Conservation (phyloP, 352 stramenopile species). For the Globisporangium emineosum region DNA sequence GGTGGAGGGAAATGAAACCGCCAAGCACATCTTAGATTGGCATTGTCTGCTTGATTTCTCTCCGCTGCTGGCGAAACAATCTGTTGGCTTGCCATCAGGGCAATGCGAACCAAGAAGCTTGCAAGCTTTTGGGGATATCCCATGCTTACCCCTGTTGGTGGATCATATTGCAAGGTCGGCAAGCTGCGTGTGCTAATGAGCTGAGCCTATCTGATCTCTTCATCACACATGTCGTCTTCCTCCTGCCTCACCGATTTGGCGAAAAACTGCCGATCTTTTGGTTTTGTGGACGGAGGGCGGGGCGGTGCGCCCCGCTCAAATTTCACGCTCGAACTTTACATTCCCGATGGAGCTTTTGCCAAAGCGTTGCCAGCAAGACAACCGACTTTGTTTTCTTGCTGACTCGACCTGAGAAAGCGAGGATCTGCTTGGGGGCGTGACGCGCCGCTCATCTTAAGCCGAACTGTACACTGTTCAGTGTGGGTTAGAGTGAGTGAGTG, state of each 20-base stretch:
- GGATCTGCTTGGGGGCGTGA: neutral
- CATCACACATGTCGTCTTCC: neutral
- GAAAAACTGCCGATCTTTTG: slow-evolving; percentile 1
- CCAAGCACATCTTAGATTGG: no score
- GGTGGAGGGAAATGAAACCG: no score
- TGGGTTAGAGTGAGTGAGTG: neutral
- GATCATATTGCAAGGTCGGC: neutral
- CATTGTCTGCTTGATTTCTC: no score
- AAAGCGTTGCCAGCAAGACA: slow-evolving; percentile 2
- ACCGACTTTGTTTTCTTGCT: slow-evolving; percentile 8
- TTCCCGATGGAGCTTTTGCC: neutral
- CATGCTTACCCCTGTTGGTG: neutral
- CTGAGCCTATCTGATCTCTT: neutral
- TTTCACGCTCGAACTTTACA: slow-evolving; percentile 6
- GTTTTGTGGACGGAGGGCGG: neutral
- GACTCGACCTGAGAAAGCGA: slow-evolving; percentile 6
- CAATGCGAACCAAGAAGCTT: neutral
- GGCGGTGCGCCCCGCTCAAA: slow-evolving; percentile 4
- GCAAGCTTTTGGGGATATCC: neutral
- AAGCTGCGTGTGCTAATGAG: neutral
- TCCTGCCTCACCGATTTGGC: slow-evolving; percentile 5
- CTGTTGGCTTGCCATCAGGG: slow-evolving; percentile 2
- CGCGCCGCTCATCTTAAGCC: neutral
- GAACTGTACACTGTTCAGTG: neutral
- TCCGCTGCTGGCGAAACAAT: neutral